Evolutionary conservation across 495 filamentous ascomycete species (phyloP), one percentile per base, ranked within the genome.

Genomic region (Astrocystis sublimbata): DNA sequence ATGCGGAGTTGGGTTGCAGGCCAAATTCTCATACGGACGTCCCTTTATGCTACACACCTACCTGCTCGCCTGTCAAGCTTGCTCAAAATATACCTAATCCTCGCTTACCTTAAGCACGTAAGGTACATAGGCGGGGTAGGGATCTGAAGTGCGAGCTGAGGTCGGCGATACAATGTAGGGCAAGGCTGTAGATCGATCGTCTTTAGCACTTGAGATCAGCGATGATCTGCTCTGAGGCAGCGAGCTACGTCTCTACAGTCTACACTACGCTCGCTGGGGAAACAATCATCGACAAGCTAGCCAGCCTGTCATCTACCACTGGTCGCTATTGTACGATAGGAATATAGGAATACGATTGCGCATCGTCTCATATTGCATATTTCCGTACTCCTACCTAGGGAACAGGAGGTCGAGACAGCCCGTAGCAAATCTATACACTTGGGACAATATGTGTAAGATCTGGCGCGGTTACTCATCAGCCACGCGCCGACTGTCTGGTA

Each of bases 391-490:
- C 4, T 23, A 43, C 21, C 52, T 42, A 8, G 36, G 10, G 38
- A 30, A 42, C 21, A 23, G 17, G 23, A 30, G 9, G 17, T 35
- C 30, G 30, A 35, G 28, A 35, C 3, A 4, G 2, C 36, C 13
- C 9, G 21, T 55, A 30, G 24, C 52, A 38, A 19, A 41, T 21
- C 19, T n/a, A 7, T 6, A 46, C 6, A 40, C n/a, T 40, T 26
- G 24, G 21, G 35, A 41, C 17, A 7, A 26, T 19, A 31, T 58
- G 38, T 47, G 55, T n/a, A n/a, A n/a, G n/a, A n/a, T n/a, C 56
- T 59, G 56, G 50, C 45, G 42, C 50, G 56, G 23, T 49, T 21
- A 59, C 31, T 35, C 43, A 24, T 35, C 21, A 59, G 56, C 56
- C 56, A 47, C 45, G 45, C 21, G 1, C 56, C 56, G 31, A 35